Percentiles rank a stretch among this genome's conserved stretches.
Conservation (phyloP, 2,329 filamentous ascomycete genomes). For the Colletotrichum nymphaeae region DNA sequence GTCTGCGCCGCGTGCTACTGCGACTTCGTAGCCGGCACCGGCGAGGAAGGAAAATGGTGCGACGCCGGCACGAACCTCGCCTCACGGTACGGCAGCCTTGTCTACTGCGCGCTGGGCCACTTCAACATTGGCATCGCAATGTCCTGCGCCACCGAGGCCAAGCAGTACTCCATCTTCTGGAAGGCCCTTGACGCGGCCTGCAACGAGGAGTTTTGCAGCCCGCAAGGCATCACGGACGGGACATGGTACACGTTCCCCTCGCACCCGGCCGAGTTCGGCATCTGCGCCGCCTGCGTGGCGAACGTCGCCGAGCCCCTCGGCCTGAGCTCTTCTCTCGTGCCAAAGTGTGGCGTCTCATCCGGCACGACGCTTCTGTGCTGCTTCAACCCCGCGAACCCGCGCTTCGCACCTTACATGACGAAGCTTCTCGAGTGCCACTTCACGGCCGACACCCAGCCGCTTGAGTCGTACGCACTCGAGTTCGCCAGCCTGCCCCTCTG, state of each 20-base stretch:
- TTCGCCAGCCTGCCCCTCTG: constrained; percentile 46
- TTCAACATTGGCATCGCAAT: constrained; percentile 46
- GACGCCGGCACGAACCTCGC: constrained; percentile 31
- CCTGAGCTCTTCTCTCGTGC: constrained; percentile 44
- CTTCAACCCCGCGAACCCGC: constrained; percentile 46
- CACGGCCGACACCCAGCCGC: constrained; percentile 39
- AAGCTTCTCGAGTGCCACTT: constrained; percentile 43
- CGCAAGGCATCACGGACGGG: constrained; percentile 43
- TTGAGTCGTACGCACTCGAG: constrained; percentile 43
- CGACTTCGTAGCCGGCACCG: constrained; percentile 47
- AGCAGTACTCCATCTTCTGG: constrained; percentile 50
- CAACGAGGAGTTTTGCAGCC: constrained; percentile 45
- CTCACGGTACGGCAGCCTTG: constrained; percentile 36
- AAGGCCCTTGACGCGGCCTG: constrained; percentile 41
- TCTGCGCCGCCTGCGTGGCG: constrained; percentile 51
- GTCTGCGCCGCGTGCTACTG: constrained; percentile 51
- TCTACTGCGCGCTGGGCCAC: constrained; percentile 44
- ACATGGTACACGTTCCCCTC: constrained; percentile 49
- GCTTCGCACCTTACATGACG: constrained; percentile 39
- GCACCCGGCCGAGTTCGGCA: constrained; percentile 45
- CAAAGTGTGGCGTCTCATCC: constrained; percentile 34
- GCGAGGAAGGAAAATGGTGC: constrained; percentile 42
- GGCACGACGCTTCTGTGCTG: constrained; percentile 44
- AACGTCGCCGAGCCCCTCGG: constrained; percentile 45
- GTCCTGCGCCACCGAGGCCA: constrained; percentile 41